Percentiles rank a stretch among this genome's conserved stretches.
phyloP scores from a whole-genome alignment of 257 asterid species.

The Rehmannia glutinosa region DNA sequence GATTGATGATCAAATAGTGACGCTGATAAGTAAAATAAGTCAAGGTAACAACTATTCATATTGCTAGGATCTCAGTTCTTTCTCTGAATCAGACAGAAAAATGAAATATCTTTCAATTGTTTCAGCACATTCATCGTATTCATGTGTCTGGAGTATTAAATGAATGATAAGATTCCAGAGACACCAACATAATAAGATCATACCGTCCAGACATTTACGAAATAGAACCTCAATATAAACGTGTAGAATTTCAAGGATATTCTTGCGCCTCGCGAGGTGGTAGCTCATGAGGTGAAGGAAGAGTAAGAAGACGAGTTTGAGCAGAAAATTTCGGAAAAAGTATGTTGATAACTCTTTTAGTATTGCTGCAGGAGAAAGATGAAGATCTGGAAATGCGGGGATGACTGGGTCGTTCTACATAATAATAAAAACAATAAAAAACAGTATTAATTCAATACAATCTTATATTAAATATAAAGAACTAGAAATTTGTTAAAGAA shows the following conservation, averaged over 20 bases:
- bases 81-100: not conserved
- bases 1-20: slow-evolving; percentile 75
- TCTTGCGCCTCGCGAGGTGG: slow-evolving; percentile 98
- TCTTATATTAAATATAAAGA: not conserved
- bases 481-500: not conserved
- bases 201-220: slow-evolving; percentile 6
- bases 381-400: slow-evolving; percentile 99
- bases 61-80: slow-evolving; percentile 2
- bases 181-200: slow-evolving; percentile 14
- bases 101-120: slow-evolving; percentile 1
- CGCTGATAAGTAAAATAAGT: slow-evolving; percentile 84
- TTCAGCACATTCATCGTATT: slow-evolving; percentile 53
- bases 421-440: not conserved
- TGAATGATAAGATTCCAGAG: slow-evolving; percentile 3
- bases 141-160: too few relatives aligned
- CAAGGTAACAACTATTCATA: slow-evolving; percentile 46
- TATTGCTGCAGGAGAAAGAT: slow-evolving; percentile 97
- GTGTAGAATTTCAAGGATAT: slow-evolving; percentile 57
- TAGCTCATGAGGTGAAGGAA: slow-evolving; percentile 92
- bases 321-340: slow-evolving; percentile 79
- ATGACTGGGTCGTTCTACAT: slow-evolving; percentile 92
- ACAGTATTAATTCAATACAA: slow-evolving; percentile 16
- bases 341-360: slow-evolving; percentile 79
- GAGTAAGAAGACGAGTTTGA: slow-evolving; percentile 89
- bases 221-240: not conserved